phyloP scores from a whole-genome alignment of 345 rosid genomes.

The Angophora floribunda region DNA sequence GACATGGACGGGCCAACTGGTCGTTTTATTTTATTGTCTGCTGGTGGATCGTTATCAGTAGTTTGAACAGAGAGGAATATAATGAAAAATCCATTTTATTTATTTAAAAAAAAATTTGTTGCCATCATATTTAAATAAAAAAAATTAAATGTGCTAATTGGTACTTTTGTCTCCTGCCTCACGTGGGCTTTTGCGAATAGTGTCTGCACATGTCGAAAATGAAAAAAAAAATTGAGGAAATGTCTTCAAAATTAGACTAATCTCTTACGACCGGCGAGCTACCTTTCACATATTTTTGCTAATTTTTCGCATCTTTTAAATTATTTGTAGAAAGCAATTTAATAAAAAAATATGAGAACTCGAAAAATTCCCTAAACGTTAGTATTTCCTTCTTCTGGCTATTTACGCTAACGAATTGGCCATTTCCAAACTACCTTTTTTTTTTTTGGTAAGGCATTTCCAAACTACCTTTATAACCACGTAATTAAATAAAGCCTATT shows the following conservation, averaged over 20 bases:
- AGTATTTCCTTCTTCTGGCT: background rate
- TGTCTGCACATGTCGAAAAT: background rate
- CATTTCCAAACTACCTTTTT: too few species aligned
- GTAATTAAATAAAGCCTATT: background rate
- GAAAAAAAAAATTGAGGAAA: background rate
- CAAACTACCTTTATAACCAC: background rate
- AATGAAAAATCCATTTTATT: background rate
- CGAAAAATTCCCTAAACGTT: background rate
- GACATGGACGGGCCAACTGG: background rate
- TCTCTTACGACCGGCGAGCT: background rate
- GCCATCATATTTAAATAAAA: background rate
- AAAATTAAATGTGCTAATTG: background rate
- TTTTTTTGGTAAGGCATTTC: too few species aligned
- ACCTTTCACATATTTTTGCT: background rate
- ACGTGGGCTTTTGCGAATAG: background rate
- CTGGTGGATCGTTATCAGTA: background rate
- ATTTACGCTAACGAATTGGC: background rate
- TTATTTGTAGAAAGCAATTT: background rate
- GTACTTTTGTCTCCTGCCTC: background rate
- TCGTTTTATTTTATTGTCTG: background rate
- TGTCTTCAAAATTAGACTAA: background rate
- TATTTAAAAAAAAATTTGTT: background rate
- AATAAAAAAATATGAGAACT: background rate
- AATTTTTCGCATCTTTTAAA: background rate
- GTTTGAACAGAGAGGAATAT: background rate